Evolutionary conservation across 257 asterid species (phyloP), one percentile per base, ranked within the genome.

Genomic region (Cordia subcordata): DNA sequence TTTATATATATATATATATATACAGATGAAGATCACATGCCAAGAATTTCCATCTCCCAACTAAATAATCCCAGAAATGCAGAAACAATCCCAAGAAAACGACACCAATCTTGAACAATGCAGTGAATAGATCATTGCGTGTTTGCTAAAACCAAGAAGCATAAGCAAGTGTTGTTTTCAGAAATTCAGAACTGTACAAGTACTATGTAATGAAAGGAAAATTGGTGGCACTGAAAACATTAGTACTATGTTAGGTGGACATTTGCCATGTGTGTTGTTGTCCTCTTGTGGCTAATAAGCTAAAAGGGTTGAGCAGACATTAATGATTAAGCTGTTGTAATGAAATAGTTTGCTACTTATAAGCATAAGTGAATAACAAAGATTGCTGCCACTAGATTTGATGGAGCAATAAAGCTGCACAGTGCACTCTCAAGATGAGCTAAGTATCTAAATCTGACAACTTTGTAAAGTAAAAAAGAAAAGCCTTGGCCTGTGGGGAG

Each of bases 381-480:
- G 16, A 71, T 62, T 22, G n/a, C n/a, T n/a, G n/a, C n/a, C 62
- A 53, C 56, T 60, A 65, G 54, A 70, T 73, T 57, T 72, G 83
- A 74, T 76, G 79, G 68, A 66, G 63, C 60, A 20, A 64, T 44
- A 72, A 64, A 55, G 62, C 64, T 57, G 63, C 57, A 55, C 45
- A 71, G 38, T 53, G 62, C 33, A 51, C 64, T 47, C 53, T 58
- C 64, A 72, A 12, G 62, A 77, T 51, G 68, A 69, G 58, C 38
- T 62, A 74, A 64, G 79, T 70, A 75, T 70, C 51, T 68, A 22
- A n/a, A n/a, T 64, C 67, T 74, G 69, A 62, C 49, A 51, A 69
- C 59, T 67, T 67, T 52, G 63, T 55, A 45, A 70, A 54, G 15
- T 52, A 33, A n/a, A 53, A 45, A 20, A 11, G 4, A 42, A 42